Conservation (phyloP, 306 rosid species). For the barrel medic (Medicago truncatula) region DNA sequence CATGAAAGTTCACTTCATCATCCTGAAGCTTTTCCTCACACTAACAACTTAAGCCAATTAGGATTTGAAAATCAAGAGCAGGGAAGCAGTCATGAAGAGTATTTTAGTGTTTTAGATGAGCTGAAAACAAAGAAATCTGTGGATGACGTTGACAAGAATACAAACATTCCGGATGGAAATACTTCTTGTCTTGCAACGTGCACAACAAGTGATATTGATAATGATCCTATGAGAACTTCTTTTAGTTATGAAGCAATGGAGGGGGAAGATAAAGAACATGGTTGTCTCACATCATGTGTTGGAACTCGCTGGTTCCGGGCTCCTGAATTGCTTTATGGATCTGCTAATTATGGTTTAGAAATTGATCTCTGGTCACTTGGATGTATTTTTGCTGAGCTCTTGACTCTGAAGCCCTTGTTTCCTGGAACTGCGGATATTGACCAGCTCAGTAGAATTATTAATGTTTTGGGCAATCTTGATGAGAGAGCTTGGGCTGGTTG, state of each 20-base stretch:
- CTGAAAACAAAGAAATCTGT: slow-evolving; percentile 56
- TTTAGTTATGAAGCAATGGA: slow-evolving; percentile 64
- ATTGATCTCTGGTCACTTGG: slow-evolving; percentile 96
- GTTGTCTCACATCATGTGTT: slow-evolving; percentile 81
- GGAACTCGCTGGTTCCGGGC: slow-evolving; percentile 99
- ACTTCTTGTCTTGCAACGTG: slow-evolving; percentile 87
- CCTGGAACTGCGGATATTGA: slow-evolving; percentile 92
- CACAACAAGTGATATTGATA: slow-evolving; percentile 76
- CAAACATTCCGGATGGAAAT: slow-evolving; percentile 60
- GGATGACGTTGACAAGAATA: slow-evolving; percentile 61
- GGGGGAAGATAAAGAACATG: slow-evolving; percentile 55
- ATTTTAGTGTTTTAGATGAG: slow-evolving; percentile 69
- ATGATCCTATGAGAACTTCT: slow-evolving; percentile 64
- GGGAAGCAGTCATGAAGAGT: slow-evolving; percentile 62
- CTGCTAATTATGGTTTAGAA: slow-evolving; percentile 75
- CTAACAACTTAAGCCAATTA: slow-evolving; percentile 41
- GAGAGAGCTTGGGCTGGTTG: slow-evolving; percentile 85
- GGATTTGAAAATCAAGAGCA: slow-evolving; percentile 50
- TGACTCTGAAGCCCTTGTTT: slow-evolving; percentile 77
- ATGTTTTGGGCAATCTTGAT: slow-evolving; percentile 82
- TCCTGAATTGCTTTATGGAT: slow-evolving; percentile 93
- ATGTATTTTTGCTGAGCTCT: slow-evolving; percentile 84
- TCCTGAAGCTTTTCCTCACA: slow-evolving; percentile 45
- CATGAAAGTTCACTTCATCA: slow-evolving; percentile 45
- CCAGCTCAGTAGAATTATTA: slow-evolving; percentile 82